Conservation (phyloP, 2,329 filamentous ascomycete species). For the Orbilia ellipsospora region DNA sequence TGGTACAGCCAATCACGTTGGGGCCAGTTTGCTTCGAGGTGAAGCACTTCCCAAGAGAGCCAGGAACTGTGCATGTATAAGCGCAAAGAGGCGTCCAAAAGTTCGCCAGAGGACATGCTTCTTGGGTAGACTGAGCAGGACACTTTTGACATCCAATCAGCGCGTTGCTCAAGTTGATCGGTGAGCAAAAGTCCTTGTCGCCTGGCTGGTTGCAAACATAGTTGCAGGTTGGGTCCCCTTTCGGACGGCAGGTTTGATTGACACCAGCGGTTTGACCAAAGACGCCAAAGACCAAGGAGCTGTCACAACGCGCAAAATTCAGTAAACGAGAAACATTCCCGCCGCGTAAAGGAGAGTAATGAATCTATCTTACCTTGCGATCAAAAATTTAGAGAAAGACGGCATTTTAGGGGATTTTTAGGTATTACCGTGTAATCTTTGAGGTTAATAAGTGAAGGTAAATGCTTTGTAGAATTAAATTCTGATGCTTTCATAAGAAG, state of each 20-base stretch:
- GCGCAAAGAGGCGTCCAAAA: conserved; percentile 6
- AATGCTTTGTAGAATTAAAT: too few species aligned
- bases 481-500: too few species aligned
- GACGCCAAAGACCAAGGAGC: not conserved
- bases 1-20: conserved; percentile 11
- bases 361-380: too few species aligned
- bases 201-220: conserved; percentile 2
- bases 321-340: too few species aligned
- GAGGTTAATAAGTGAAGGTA: too few species aligned
- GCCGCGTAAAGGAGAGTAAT: too few species aligned
- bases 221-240: conserved; percentile 6
- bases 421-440: too few species aligned
- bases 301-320: too few species aligned
- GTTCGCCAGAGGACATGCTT: conserved; percentile 1
- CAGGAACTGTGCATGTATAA: not conserved
- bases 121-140: not conserved
- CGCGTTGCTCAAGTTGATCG: conserved; percentile 4
- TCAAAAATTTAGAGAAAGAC: too few species aligned
- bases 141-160: conserved; percentile 13
- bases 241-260: conserved; percentile 8
- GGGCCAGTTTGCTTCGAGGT: not conserved
- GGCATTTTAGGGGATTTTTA: too few species aligned
- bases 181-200: conserved; percentile 10
- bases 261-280: not conserved
- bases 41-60: conserved; percentile 4